Percentiles rank a stretch among this genome's conserved stretches.
Evolutionary conservation across 2,329 filamentous ascomycete species (phyloP).

Genomic region (Peltaster fructicola): DNA sequence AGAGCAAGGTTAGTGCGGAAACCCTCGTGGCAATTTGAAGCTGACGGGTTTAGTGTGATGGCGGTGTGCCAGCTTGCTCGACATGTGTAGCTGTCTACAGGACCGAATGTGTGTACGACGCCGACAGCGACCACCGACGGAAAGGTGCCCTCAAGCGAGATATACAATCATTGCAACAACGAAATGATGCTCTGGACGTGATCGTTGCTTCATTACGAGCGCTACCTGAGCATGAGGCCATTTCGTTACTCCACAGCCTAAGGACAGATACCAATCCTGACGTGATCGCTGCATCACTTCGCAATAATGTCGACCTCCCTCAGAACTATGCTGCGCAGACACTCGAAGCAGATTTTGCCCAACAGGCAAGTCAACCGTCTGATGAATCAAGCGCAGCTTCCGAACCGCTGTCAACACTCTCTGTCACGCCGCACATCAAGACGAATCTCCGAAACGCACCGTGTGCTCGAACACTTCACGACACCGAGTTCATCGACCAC

Average conservation of each 20-base stretch:
- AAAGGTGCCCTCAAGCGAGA: slow-evolving; percentile 25
- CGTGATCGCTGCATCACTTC: slow-evolving; percentile 23
- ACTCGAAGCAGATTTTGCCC: slow-evolving; percentile 17
- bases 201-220: slow-evolving; percentile 27
- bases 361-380: slow-evolving; percentile 7
- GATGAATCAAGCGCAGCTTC: neutral
- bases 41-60: slow-evolving; percentile 29
- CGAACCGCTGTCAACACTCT: neutral
- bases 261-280: slow-evolving; percentile 24
- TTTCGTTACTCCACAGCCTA: slow-evolving; percentile 25
- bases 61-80: slow-evolving; percentile 29
- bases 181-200: slow-evolving; percentile 21
- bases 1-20: slow-evolving; percentile 26
- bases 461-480: slow-evolving; percentile 11
- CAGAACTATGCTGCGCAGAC: slow-evolving; percentile 15
- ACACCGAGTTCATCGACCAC: slow-evolving; percentile 19
- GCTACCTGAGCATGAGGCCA: slow-evolving; percentile 27
- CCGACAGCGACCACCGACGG: slow-evolving; percentile 29
- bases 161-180: slow-evolving; percentile 21
- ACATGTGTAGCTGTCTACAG: slow-evolving; percentile 34
- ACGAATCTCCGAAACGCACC: slow-evolving; percentile 1
- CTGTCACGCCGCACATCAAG: slow-evolving; percentile 2
- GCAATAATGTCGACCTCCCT: slow-evolving; percentile 21
- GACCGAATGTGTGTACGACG: slow-evolving; percentile 32
- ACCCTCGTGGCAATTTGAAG: slow-evolving; percentile 4